phyloP scores from a whole-genome alignment of 768 basidiomycete species.

The Trametes elegans region DNA sequence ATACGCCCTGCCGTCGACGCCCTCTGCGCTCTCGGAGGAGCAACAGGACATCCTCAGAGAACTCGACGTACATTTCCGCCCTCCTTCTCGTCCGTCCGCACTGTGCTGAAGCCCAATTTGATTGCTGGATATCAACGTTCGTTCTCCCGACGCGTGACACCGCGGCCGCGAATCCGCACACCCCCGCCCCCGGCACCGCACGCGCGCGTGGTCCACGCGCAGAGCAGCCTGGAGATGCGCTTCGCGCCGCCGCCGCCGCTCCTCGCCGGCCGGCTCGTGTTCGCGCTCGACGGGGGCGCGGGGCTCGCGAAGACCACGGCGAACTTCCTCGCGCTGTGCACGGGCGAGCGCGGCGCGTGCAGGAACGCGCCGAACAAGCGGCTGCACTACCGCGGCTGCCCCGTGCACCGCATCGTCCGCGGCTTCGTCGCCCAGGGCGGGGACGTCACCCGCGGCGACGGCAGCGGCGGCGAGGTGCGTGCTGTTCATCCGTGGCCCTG shows the following conservation, averaged over 20 bases:
- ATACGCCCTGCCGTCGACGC: slow-evolving; percentile 41
- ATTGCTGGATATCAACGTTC: neutral
- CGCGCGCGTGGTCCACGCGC: too few relatives aligned
- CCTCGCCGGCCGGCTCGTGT: slow-evolving; percentile 39
- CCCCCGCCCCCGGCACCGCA: too few relatives aligned
- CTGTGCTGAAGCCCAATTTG: neutral
- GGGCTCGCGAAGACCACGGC: slow-evolving; percentile 44
- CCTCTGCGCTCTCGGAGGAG: slow-evolving; percentile 41
- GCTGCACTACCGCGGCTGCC: slow-evolving; percentile 42
- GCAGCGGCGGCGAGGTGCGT: slow-evolving; percentile 52
- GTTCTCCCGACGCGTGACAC: slow-evolving; percentile 21
- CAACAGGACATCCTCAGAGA: slow-evolving; percentile 41
- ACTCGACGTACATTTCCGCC: slow-evolving; percentile 31
- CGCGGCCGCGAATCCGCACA: too few relatives aligned
- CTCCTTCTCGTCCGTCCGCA: neutral
- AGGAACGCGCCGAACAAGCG: slow-evolving; percentile 46
- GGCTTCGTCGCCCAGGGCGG: slow-evolving; percentile 55
- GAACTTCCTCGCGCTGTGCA: slow-evolving; percentile 50
- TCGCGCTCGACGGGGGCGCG: slow-evolving; percentile 37
- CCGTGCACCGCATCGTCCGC: slow-evolving; percentile 46
- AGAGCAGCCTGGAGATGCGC: slow-evolving; percentile 33
- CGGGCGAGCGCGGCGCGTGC: slow-evolving; percentile 42
- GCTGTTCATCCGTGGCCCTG: neutral
- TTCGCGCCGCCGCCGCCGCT: slow-evolving; percentile 39
- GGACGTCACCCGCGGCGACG: slow-evolving; percentile 51